Evolutionary conservation across 208 protist species (phyloP).

Genomic region (Trypanosoma melophagium): DNA sequence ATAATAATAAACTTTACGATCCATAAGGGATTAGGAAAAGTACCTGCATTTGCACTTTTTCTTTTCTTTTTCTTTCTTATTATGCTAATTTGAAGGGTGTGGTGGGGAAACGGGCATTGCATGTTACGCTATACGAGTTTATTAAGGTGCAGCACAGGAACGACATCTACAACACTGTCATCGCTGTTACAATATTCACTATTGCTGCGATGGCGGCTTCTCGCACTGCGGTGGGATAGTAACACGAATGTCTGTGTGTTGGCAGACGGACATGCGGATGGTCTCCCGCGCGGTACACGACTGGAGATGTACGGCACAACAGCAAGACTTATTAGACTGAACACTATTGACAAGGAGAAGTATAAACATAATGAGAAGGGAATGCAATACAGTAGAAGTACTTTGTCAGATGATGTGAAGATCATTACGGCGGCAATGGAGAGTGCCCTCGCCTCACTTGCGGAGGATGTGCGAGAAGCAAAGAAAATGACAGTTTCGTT

Average conservation of each 20-base stretch:
- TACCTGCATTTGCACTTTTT: too few relatives aligned
- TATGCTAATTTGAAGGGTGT: too few relatives aligned
- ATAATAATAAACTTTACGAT: too few relatives aligned
- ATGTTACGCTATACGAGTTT: conserved; percentile 6
- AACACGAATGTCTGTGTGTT: conserved; percentile 72
- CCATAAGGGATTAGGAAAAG: too few relatives aligned
- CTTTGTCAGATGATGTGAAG: background rate
- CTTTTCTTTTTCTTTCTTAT: too few relatives aligned
- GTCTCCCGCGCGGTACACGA: conserved; percentile 56
- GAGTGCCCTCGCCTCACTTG: background rate
- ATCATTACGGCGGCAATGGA: conserved; percentile 6
- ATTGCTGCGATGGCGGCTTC: conserved; percentile 16
- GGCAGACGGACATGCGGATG: conserved; percentile 64
- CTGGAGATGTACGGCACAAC: conserved; percentile 62
- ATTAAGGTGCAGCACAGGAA: background rate
- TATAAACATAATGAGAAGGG: too few relatives aligned
- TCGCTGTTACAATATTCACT: conserved; percentile 12
- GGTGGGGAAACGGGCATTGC: too few relatives aligned
- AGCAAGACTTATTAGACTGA: conserved; percentile 47
- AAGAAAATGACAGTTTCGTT: background rate
- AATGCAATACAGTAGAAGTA: background rate
- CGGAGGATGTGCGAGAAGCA: background rate
- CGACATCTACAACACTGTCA: background rate
- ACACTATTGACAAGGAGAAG: conserved; percentile 20
- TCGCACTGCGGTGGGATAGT: conserved; percentile 20